Conservation (phyloP, 2,329 filamentous ascomycete species). For the Dactylellina parvicollis region DNA sequence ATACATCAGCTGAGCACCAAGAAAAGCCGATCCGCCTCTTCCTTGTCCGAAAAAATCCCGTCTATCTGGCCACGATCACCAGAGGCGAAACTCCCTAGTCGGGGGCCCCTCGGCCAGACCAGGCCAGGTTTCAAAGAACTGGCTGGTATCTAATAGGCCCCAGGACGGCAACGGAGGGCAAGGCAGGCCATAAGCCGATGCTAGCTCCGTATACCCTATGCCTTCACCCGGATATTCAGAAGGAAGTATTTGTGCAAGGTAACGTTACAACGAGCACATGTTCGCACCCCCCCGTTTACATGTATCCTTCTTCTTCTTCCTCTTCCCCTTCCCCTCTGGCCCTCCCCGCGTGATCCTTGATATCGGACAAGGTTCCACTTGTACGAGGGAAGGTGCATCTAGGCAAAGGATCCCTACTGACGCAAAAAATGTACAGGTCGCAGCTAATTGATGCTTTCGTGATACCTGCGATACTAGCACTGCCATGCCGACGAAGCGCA, state of each 20-base stretch:
- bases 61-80: slow-evolving; percentile 52
- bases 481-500: slow-evolving; percentile 32
- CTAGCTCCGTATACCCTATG: slow-evolving; percentile 50
- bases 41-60: slow-evolving; percentile 26
- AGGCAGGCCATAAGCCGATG: slow-evolving; percentile 27
- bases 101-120: slow-evolving; percentile 18
- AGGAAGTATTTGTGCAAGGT: slow-evolving; percentile 51
- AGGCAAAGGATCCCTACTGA: slow-evolving; percentile 39
- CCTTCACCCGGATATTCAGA: slow-evolving; percentile 54
- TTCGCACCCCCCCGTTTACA: slow-evolving; percentile 19
- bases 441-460: slow-evolving; percentile 39
- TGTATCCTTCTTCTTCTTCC: not conserved
- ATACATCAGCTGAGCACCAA: slow-evolving; percentile 37
- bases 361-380: slow-evolving; percentile 49
- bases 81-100: slow-evolving; percentile 45
- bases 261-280: slow-evolving; percentile 55
- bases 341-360: slow-evolving; percentile 53
- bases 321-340: slow-evolving; percentile 6
- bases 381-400: slow-evolving; percentile 51
- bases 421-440: slow-evolving; percentile 14
- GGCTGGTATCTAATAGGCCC: slow-evolving; percentile 37
- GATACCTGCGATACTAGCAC: slow-evolving; percentile 21
- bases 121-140: slow-evolving; percentile 43
- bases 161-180: slow-evolving; percentile 30
- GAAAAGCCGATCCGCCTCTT: slow-evolving; percentile 31